Evolutionary conservation across 108 stramenopile genomes (phyloP), one percentile per base, ranked within the genome.

Genomic region (Epithemia pelagica): DNA sequence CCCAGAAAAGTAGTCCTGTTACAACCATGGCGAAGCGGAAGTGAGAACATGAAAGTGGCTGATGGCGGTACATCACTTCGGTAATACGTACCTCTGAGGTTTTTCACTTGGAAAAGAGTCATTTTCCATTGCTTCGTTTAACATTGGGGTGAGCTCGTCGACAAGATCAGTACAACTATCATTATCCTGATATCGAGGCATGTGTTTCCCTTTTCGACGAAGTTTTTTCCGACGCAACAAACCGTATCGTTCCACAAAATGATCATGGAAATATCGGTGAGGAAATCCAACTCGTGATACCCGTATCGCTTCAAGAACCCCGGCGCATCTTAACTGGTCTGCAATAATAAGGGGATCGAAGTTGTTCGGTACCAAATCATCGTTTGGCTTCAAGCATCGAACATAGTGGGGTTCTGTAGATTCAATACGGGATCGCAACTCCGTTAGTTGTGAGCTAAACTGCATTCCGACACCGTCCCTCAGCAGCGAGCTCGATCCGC

Each of bases 301-400:
- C 29, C 97, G 84, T 29, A 99, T 96, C 1, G 98, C 99, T 74
- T 99, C 99, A 10, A 99, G 76, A 8, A 99, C 96, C 46, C 99
- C 99, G n/a, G 95, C 95, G 60, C 91, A 97, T 24, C 98, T 78
- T 19, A 99, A 74, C 79, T 99, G 98, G 46, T 96, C 96, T 1
- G 89, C 93, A 69, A 96, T 85, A 22, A 89, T 70, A 31, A 66
- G 59, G 2, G 83, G 65, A 61, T 93, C 79, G 64, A 96, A 91
- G 52, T 69, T 67, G 57, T 82, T 57, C 0, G 92, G 89, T 33
- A 81, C 73, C 52, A 93, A 73, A 26, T 87, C 80, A 62, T 96
- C 95, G 68, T 99, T 99, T 57, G 99, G 97, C 79, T 99, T 99
- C 52, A 99, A 81, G 79, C 99, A 99, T 25, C 99, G 96, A 28